Base-by-base conservation (phyloP, 1,139 yeast species). In the Zygoascus hellenicus region DNA sequence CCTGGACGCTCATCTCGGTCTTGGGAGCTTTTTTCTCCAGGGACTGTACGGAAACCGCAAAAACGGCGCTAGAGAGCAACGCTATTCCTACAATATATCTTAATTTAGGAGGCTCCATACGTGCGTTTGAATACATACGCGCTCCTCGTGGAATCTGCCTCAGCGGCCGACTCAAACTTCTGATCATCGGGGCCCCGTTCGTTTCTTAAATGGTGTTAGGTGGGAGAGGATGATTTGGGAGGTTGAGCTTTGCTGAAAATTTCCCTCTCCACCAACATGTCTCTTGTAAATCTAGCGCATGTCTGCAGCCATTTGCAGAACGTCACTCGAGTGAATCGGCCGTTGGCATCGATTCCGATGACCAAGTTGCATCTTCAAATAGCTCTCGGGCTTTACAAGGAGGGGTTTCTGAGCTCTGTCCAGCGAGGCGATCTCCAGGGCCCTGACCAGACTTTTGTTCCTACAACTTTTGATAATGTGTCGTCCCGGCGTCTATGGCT, bases 341-440 rank as follows among this genome's bases (percentile, higher is more conserved):
- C 94, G 28, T 67, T 83, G 51, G 88, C 97, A 0, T 78, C 92
- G 11, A 77, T 92, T 17, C 97, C 97, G 17, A 86, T 83, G 71
- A 78, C 90, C 26, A 81, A 85, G 59, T 72, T 88, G 57, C 95
- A 90, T 63, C 73, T 94, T 52, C 88, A 85, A 60, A 76, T 92
- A 45, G 87, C 95, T 10, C 72, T 86, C 48, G 92, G 90, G 36
- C 76, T 92, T 43, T 87, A 92, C 69, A 84, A 82, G 56, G 95
- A 90, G 67, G 99, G 99, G 1, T 88, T 90, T 65, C 72, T 94
- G 46, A 77, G 89, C 2, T 78, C 89, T 9, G 76, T 94, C 46
- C 95, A 86, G 63, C 77, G 87, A 58, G 99, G 98, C 3, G 84
- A 94, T n/a, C 72, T 79, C 3, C 66, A 76, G n/a, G 97, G 97